Percentiles rank a stretch among this genome's conserved stretches.
Evolutionary conservation across 129 eudicot species (phyloP).

Genomic region (carrot (Daucus carota)): DNA sequence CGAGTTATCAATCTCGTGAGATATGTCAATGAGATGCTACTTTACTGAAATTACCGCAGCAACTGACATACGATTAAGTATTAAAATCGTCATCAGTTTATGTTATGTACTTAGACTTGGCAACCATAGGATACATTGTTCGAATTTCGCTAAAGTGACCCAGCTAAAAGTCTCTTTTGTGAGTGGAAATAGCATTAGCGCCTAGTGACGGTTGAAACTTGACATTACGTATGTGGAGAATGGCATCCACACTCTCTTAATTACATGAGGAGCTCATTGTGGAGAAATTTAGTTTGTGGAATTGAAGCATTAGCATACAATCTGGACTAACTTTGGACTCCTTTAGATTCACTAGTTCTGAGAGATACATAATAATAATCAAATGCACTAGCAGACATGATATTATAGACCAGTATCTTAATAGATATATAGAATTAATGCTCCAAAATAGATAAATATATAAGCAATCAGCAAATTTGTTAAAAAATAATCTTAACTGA

Average conservation of each 20-base stretch:
- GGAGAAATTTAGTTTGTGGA: background rate
- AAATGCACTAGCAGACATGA: too few relatives aligned
- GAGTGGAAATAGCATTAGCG: background rate
- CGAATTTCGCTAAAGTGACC: background rate
- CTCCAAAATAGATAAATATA: too few relatives aligned
- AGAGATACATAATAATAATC: too few relatives aligned
- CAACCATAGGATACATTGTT: background rate
- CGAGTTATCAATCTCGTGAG: too few relatives aligned
- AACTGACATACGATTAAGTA: too few relatives aligned
- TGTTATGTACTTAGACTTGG: too few relatives aligned
- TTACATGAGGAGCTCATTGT: background rate
- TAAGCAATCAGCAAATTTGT: too few relatives aligned
- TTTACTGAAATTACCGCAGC: background rate
- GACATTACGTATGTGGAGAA: background rate
- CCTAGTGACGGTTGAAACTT: background rate
- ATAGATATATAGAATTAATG: too few relatives aligned
- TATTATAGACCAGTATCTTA: too few relatives aligned
- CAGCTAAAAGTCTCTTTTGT: background rate
- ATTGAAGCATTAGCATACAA: background rate
- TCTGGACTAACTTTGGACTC: conserved; percentile 12
- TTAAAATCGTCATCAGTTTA: too few relatives aligned
- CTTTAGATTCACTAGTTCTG: background rate
- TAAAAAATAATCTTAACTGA: too few relatives aligned
- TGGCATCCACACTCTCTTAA: background rate
- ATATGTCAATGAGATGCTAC: too few relatives aligned